These are phyloP conservation scores for Trichoderma brevicompactum DNA, from an alignment of 2,329 filamentous ascomycete genomes.

Conservation along the genomic window DNA sequence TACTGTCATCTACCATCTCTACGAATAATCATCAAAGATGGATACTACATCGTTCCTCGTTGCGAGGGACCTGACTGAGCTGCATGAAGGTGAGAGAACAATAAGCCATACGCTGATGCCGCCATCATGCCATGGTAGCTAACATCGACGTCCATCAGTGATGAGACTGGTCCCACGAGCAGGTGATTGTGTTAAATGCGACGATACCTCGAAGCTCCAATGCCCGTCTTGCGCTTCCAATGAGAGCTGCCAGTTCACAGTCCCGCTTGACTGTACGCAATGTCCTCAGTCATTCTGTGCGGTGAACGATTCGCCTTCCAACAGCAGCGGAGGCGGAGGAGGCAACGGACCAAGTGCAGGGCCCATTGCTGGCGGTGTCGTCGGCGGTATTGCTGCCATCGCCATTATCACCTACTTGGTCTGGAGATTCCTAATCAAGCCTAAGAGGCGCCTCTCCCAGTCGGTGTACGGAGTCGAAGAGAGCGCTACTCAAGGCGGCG, in stretches of 20 bases:
- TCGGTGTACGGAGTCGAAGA: slow-evolving; percentile 62
- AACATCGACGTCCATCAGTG: slow-evolving; percentile 33
- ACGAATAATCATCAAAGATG: slow-evolving; percentile 15
- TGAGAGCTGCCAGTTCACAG: slow-evolving; percentile 52
- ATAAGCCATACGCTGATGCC: background rate
- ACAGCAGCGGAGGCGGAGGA: slow-evolving; percentile 30
- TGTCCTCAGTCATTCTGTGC: slow-evolving; percentile 56
- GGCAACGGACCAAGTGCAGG: slow-evolving; percentile 68
- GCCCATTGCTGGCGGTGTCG: slow-evolving; percentile 87
- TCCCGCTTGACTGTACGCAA: slow-evolving; percentile 51
- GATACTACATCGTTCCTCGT: slow-evolving; percentile 22
- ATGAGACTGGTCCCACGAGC: slow-evolving; percentile 47
- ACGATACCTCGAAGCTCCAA: slow-evolving; percentile 45
- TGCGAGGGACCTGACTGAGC: slow-evolving; percentile 39
- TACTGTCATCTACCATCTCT: background rate
- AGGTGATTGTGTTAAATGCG: slow-evolving; percentile 52
- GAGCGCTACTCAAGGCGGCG: slow-evolving; percentile 47
- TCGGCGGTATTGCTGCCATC: slow-evolving; percentile 80
- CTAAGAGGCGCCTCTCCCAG: slow-evolving; percentile 64
- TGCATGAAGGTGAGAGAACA: slow-evolving; percentile 38
- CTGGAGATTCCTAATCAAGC: slow-evolving; percentile 87
- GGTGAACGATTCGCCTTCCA: slow-evolving; percentile 34
- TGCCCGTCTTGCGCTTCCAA: slow-evolving; percentile 52
- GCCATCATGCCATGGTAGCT: background rate
- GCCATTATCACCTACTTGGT: slow-evolving; percentile 77